Percentiles rank a stretch among this genome's conserved stretches.
Evolutionary conservation across 1,139 yeast species (phyloP).

Genomic region (Groenewaldozyma sp.): DNA sequence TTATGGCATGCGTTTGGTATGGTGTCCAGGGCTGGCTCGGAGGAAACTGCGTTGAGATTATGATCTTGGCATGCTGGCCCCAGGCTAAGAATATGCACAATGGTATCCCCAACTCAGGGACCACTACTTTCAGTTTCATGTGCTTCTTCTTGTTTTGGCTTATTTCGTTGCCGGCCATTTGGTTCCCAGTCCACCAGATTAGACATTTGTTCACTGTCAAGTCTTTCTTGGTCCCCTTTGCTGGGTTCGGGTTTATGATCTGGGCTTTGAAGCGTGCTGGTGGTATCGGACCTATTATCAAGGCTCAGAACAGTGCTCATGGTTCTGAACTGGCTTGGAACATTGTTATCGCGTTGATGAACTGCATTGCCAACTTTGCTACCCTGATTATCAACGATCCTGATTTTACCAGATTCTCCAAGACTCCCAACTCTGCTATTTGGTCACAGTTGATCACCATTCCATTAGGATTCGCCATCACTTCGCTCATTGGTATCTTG

Average conservation of each 20-base stretch:
- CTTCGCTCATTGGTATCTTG: slow-evolving; percentile 78
- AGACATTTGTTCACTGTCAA: slow-evolving; percentile 76
- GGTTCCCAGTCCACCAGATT: slow-evolving; percentile 72
- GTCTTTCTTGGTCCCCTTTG: slow-evolving; percentile 67
- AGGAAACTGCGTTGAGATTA: slow-evolving; percentile 65
- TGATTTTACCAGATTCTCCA: slow-evolving; percentile 80
- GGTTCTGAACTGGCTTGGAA: slow-evolving; percentile 75
- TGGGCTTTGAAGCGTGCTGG: slow-evolving; percentile 75
- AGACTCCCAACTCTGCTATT: slow-evolving; percentile 39
- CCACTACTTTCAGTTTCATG: slow-evolving; percentile 62
- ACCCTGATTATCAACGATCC: slow-evolving; percentile 83
- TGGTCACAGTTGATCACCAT: slow-evolving; percentile 54
- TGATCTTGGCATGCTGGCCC: slow-evolving; percentile 38
- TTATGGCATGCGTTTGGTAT: slow-evolving; percentile 79
- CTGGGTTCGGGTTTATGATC: slow-evolving; percentile 67
- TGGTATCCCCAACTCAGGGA: slow-evolving; percentile 42
- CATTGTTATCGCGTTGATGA: slow-evolving; percentile 68
- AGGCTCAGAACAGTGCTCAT: slow-evolving; percentile 36
- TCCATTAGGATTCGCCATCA: slow-evolving; percentile 69
- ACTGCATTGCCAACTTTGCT: slow-evolving; percentile 75
- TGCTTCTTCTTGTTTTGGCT: slow-evolving; percentile 75
- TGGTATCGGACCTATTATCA: slow-evolving; percentile 63
- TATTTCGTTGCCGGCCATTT: slow-evolving; percentile 63
- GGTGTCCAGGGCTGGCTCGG: slow-evolving; percentile 79
- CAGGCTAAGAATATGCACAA: slow-evolving; percentile 31